These are phyloP conservation scores for Lecanosticta acicola DNA, from an alignment of 2,329 filamentous ascomycete species.

Conservation along the genomic window DNA sequence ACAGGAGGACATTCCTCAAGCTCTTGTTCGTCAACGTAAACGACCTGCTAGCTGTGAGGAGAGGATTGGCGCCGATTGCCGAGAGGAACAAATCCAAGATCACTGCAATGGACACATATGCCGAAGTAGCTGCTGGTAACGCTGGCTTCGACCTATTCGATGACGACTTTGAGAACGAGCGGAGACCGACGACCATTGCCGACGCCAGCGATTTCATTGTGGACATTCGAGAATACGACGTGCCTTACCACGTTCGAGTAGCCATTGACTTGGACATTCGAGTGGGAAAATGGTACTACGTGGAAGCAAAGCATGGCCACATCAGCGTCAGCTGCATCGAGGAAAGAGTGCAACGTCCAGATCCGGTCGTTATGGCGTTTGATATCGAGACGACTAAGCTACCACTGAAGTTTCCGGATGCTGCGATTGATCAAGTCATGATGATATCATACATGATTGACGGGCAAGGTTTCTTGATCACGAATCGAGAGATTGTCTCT, in stretches of 20 bases:
- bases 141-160: conserved; percentile 94
- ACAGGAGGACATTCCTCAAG: conserved; percentile 80
- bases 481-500: conserved; percentile 93
- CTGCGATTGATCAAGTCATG: conserved; percentile 94
- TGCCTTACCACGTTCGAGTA: conserved; percentile 97
- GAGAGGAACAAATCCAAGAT: conserved; percentile 96
- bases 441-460: conserved; percentile 99
- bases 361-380: conserved; percentile 97
- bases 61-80: conserved; percentile 79
- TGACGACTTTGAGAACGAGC: conserved; percentile 67
- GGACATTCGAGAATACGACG: conserved; percentile 98
- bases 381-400: conserved; percentile 98
- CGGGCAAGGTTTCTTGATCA: conserved; percentile 94
- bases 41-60: conserved; percentile 78
- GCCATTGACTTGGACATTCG: conserved; percentile 94
- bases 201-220: conserved; percentile 96
- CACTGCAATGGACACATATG: conserved; percentile 96
- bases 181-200: conserved; percentile 66
- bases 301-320: conserved; percentile 87
- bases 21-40: conserved; percentile 81
- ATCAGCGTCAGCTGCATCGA: conserved; percentile 80
- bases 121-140: conserved; percentile 83
- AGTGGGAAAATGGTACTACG: conserved; percentile 93
- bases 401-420: conserved; percentile 93
- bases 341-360: conserved; percentile 80